phyloP scores from a whole-genome alignment of 495 filamentous ascomycete species.

The Penicillium chermesinum region DNA sequence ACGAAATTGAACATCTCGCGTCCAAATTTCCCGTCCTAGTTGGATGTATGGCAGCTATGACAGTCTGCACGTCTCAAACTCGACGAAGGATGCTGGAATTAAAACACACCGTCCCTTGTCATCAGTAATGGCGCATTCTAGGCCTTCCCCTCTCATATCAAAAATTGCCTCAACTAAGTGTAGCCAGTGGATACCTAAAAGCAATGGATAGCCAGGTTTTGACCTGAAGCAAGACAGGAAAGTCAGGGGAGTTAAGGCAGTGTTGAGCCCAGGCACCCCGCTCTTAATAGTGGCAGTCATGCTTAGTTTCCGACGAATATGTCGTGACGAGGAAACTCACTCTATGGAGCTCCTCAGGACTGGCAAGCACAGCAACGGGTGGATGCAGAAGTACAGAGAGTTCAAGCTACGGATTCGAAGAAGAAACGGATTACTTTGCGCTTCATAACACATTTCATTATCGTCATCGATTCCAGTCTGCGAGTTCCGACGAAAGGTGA shows the following conservation, averaged over 20 bases:
- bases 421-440: neutral
- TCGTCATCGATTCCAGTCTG: neutral
- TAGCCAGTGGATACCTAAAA: too few species aligned
- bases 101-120: too few species aligned
- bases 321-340: neutral
- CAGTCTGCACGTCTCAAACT: too few species aligned
- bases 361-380: neutral
- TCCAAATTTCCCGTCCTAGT: too few species aligned
- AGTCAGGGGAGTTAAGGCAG: neutral
- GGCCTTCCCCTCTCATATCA: too few species aligned
- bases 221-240: conserved; percentile 3
- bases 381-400: neutral
- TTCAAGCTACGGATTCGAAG: too few species aligned
- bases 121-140: too few species aligned
- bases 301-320: conserved; percentile 4
- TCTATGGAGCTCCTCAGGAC: conserved; percentile 2
- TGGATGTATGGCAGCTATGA: too few species aligned
- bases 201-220: too few species aligned
- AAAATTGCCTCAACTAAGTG: too few species aligned
- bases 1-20: too few species aligned
- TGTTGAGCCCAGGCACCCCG: conserved; percentile 1
- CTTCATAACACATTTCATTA: neutral
- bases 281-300: conserved; percentile 3
- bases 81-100: too few species aligned
- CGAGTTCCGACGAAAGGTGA: neutral